Evolutionary conservation across 2,329 filamentous ascomycete species (phyloP), one percentile per base, ranked within the genome.

Genomic region (Pseudocercospora macadamiae): DNA sequence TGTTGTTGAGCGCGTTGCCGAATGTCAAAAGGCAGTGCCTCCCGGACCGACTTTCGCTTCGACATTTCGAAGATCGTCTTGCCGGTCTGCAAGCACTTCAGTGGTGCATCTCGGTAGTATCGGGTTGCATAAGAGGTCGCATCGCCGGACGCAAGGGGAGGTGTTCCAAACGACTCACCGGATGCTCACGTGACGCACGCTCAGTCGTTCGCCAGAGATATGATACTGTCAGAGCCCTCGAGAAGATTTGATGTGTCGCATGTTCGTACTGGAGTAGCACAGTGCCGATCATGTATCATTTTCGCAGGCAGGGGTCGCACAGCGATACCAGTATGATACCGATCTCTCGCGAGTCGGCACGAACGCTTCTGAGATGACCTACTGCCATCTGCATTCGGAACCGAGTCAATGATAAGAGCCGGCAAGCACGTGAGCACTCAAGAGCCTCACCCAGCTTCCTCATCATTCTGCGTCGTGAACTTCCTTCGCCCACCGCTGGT

Each of bases 401-500:
- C n/a, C n/a, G n/a, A n/a, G n/a, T n/a, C n/a, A n/a, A n/a, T n/a
- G n/a, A n/a, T n/a, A n/a, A n/a, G n/a, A n/a, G n/a, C n/a, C n/a
- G n/a, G n/a, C 51, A 53, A 44, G 14, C 21, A 26, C 36, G 16
- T 6, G 21, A 26, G 34, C 28, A 48, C 30, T 4, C 48, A 18
- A 12, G 16, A 34, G 32, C 3, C 45, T 55, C 54, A 60, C 37
- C 28, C 51, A 32, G 62, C 57, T 16, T 65, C 66, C 23, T 69
- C 68, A 8, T 70, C 71, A 19, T 67, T 60, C 58, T 68, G 65
- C 12, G 69, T 69, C 1, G 62, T 93, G 80, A 97, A 92, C 82
- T 91, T 96, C 77, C 89, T 92, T 71, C 93, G 86, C 69, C 89
- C 90, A 72, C 85, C 85, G 69, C 89, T 90, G 64, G 89, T 93